phyloP scores from a whole-genome alignment of 495 filamentous ascomycete species.

The Xylaria intraflava region DNA sequence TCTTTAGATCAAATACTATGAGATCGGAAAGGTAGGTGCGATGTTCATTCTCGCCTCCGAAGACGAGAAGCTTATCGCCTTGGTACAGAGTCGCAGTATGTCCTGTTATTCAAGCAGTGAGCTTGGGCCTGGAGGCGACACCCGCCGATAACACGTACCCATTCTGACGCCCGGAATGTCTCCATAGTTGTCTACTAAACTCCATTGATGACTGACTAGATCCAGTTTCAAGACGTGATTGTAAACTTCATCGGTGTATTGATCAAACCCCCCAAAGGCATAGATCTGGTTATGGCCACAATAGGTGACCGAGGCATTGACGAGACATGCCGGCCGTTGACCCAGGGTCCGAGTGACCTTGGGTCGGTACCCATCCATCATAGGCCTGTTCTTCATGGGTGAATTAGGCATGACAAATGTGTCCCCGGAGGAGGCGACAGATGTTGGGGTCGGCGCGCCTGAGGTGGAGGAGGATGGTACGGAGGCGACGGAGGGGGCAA shows the following conservation, averaged over 20 bases:
- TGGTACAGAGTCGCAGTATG: conserved; percentile 95
- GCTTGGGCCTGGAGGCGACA: neutral
- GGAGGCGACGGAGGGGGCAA: conserved; percentile 10
- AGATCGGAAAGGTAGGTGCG: conserved; percentile 91
- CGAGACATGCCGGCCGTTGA: conserved; percentile 85
- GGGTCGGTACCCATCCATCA: conserved; percentile 68
- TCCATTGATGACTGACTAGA: conserved; percentile 82
- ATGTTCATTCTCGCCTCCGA: conserved; percentile 97
- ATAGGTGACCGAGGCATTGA: conserved; percentile 96
- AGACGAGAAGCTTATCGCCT: conserved; percentile 88
- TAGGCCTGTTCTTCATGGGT: conserved; percentile 55
- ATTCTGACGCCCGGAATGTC: conserved; percentile 97
- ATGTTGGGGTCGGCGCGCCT: conserved; percentile 38
- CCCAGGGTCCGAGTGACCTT: conserved; percentile 75
- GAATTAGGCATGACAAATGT: conserved; percentile 83
- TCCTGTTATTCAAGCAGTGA: conserved; percentile 43
- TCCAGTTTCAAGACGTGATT: conserved; percentile 92
- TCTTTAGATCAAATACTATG: conserved; percentile 90
- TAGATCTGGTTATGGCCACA: conserved; percentile 94
- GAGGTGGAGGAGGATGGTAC: conserved; percentile 20
- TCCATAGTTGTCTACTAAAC: conserved; percentile 93
- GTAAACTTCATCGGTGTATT: conserved; percentile 98
- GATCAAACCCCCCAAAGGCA: conserved; percentile 98
- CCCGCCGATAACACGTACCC: conserved; percentile 51
- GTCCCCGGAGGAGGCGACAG: conserved; percentile 46